Evolutionary conservation across 441 rosid species (phyloP), one percentile per base, ranked within the genome.

Genomic region (Metrosideros polymorpha): DNA sequence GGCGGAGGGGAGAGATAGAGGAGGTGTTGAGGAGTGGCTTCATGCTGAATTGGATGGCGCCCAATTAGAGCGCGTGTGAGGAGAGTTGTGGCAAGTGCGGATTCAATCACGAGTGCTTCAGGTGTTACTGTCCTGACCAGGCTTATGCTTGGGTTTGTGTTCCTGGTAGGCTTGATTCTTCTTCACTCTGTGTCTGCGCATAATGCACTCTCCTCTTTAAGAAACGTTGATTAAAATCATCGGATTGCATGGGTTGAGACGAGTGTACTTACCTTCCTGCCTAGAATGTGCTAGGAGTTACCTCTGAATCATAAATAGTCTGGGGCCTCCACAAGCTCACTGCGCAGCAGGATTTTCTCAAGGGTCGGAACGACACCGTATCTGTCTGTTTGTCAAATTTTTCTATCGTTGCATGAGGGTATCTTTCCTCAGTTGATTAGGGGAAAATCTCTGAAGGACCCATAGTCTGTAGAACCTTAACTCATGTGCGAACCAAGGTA

Each of bases 21-120:
- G 35, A 50, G 27, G 24, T 66, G 77, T 3, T 91, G 56, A 53
- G 76, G 10, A 83, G 83, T 15, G 95, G 93, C 85, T 94, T 93
- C 59, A 0, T 59, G 88, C 15, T 92, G 90, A 86, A 61, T 2
- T 94, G 95, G 95, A 85, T 9, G 10, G 94, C 93, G 15, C 90
- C 88, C 83, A 3, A 91, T 85, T 94, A 95, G 85, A 88, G 88
- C 82, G 12, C 12, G 1, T 90, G 96, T 84, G 47, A 83, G 49
- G 5, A 0, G 6, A 92, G 93, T 54, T 94, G 94, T 1, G 94
- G 96, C 54, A 84, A 45, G 87, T 93, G 96, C 75, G 96, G 96
- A 6, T 88, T 92, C 79, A 18, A 94, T 63, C 1, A 3, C 2
- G 0, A 14, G 3, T 35, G 18, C 0, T 91, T 92, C 88, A 56